Evolutionary conservation across 495 filamentous ascomycete species (phyloP), one percentile per base, ranked within the genome.

Genomic region (Penicillium mononematosum): DNA sequence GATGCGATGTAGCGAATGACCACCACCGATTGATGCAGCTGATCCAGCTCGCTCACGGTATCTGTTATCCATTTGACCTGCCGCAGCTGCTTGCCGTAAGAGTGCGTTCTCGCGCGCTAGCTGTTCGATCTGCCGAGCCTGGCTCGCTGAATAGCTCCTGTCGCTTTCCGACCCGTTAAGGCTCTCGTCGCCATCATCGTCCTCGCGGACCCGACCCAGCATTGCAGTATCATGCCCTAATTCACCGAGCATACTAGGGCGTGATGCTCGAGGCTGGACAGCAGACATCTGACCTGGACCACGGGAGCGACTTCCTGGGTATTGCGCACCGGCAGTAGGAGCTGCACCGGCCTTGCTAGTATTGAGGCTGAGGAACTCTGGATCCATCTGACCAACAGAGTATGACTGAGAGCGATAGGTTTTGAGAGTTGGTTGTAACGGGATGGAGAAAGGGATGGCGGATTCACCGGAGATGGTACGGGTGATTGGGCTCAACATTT

Each of bases 321-420:
- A 61, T 61, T 76, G 68, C 66, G 63, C 66, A 17, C 77, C 44
- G 39, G 53, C 34, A 10, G 49, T 69, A 39, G 78, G 66, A n/a
- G 76, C 55, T 19, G 55, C 46, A n/a, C 55, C 67, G 45, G 77
- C 60, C 58, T 80, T 74, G 52, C 74, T 75, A 16, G 82, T 67
- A 59, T 75, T 70, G 24, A 78, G 56, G 32, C 58, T 73, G 55
- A 73, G 55, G 36, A 69, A 69, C 46, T 96, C 91, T 7, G 86
- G 81, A 24, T 96, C 92, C 58, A 90, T 71, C 68, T 98, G 94
- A 24, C 94, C 94, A 27, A 96, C 92, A 2, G 93, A 97, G 69
- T 97, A 98, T 5, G 94, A 98, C 74, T 96, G 90, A 14, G 94
- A 98, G 31, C 94, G 88, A 65, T 95, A 95, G 2, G 89, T 93